Percentiles rank a stretch among this genome's conserved stretches.
Conservation (phyloP, 805 yeast species). For the Lipomyces mesembrius region DNA sequence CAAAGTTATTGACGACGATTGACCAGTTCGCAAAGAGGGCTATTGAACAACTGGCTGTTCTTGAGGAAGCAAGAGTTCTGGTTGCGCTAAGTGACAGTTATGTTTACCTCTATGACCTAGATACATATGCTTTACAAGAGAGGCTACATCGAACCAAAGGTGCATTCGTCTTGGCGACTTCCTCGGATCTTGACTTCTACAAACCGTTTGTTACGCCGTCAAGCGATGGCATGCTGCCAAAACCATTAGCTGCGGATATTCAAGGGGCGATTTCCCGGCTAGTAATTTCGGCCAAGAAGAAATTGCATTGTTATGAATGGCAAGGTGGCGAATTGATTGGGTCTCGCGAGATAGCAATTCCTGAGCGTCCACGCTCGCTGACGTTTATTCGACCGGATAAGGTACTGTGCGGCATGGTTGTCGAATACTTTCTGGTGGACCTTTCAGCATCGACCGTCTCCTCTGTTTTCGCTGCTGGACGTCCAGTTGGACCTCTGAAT, state of each 20-base stretch:
- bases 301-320: conserved; percentile 37
- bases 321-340: conserved; percentile 33
- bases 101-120: conserved; percentile 45
- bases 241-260: conserved; percentile 20
- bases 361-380: conserved; percentile 33
- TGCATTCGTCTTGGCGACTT: conserved; percentile 42
- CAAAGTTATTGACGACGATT: conserved; percentile 30
- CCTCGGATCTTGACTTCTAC: conserved; percentile 25
- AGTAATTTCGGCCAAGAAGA: conserved; percentile 40
- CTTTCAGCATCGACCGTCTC: conserved; percentile 27
- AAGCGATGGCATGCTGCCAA: background rate
- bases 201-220: conserved; percentile 15
- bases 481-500: conserved; percentile 36
- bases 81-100: conserved; percentile 44
- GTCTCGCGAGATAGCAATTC: conserved; percentile 27
- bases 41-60: conserved; percentile 45
- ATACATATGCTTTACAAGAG: conserved; percentile 44
- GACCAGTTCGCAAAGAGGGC: conserved; percentile 39
- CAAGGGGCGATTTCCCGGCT: conserved; percentile 41
- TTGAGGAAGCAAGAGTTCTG: conserved; percentile 45
- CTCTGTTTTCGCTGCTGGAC: conserved; percentile 30
- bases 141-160: conserved; percentile 47
- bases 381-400: conserved; percentile 30
- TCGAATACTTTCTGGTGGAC: conserved; percentile 33
- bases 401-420: conserved; percentile 29